Percentiles rank a stretch among this genome's conserved stretches.
Conservation (phyloP, 208 protist genomes). For the Acanthamoeba healyi region DNA sequence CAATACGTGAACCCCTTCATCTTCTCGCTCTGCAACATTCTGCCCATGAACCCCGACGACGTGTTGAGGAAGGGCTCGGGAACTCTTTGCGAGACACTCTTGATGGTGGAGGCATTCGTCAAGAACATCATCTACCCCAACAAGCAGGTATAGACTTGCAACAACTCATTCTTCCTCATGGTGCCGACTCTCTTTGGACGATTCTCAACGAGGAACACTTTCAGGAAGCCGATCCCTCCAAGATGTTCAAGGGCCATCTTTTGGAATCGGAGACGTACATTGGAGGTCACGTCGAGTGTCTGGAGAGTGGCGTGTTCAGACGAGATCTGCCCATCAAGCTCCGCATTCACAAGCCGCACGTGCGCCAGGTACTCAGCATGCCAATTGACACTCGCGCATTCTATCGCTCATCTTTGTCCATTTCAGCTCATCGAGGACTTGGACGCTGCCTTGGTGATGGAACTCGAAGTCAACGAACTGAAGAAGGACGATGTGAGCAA, state of each 20-base stretch:
- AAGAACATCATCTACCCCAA: constrained; percentile 99
- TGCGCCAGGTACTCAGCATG: constrained; percentile 11
- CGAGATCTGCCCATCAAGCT: constrained; percentile 93
- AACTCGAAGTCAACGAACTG: constrained; percentile 85
- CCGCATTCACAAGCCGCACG: constrained; percentile 72
- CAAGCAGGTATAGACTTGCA: constrained; percentile 96
- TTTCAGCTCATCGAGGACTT: constrained; percentile 95
- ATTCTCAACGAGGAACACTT: neutral
- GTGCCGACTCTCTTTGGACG: neutral
- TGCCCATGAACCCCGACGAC: constrained; percentile 99
- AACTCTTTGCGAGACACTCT: constrained; percentile 98
- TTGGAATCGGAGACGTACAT: constrained; percentile 99
- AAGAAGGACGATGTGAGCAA: constrained; percentile 90
- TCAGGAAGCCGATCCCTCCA: constrained; percentile 81
- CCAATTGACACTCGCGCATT: neutral
- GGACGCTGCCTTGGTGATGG: constrained; percentile 94
- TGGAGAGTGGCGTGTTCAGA: constrained; percentile 96
- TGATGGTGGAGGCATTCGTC: constrained; percentile 98
- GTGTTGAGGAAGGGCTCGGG: constrained; percentile 99
- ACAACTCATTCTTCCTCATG: neutral
- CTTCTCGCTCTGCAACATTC: constrained; percentile 99
- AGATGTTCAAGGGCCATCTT: constrained; percentile 98
- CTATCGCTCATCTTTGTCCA: neutral
- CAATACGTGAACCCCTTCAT: constrained; percentile 99
- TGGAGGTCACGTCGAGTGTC: constrained; percentile 93